Evolutionary conservation across 805 yeast genomes (phyloP).

Genomic region (Yarrowia sp.): DNA sequence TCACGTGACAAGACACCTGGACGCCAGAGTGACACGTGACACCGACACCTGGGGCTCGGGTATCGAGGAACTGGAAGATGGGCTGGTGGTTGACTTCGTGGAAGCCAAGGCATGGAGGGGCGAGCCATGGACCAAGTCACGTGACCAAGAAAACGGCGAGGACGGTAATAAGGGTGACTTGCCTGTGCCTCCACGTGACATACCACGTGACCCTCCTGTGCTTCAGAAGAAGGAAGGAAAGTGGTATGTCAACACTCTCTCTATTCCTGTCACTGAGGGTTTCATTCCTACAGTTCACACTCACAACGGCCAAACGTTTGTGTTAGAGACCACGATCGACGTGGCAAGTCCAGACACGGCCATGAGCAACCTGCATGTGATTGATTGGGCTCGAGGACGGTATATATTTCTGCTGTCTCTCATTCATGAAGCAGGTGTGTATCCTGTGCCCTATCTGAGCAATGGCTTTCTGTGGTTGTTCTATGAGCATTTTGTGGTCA

Average conservation of each 20-base stretch:
- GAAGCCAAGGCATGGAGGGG: constrained; percentile 10
- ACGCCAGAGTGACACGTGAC: constrained; percentile 9
- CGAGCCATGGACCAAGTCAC: background rate
- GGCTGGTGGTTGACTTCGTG: background rate
- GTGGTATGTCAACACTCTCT: background rate
- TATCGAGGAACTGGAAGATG: background rate
- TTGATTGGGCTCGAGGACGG: background rate
- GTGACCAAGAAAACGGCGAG: background rate
- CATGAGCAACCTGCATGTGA: constrained; percentile 22
- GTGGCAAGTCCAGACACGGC: constrained; percentile 20
- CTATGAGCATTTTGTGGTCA: constrained; percentile 27
- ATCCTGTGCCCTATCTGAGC: constrained; percentile 7
- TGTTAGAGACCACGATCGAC: constrained; percentile 8
- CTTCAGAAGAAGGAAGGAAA: background rate
- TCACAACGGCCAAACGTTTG: constrained; percentile 7
- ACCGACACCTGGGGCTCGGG: constrained; percentile 13
- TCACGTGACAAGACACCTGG: constrained; percentile 13
- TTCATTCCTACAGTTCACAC: constrained; percentile 6
- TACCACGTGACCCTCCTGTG: background rate
- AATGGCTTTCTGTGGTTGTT: constrained; percentile 18
- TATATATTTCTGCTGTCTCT: constrained; percentile 7
- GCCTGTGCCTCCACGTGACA: background rate
- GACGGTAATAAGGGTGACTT: no score
- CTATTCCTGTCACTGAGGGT: background rate
- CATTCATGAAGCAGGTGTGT: constrained; percentile 9